Percentiles rank a stretch among this genome's conserved stretches.
phyloP scores from a whole-genome alignment of 2,329 filamentous ascomycete species.

The Parascedosporium putredinis region DNA sequence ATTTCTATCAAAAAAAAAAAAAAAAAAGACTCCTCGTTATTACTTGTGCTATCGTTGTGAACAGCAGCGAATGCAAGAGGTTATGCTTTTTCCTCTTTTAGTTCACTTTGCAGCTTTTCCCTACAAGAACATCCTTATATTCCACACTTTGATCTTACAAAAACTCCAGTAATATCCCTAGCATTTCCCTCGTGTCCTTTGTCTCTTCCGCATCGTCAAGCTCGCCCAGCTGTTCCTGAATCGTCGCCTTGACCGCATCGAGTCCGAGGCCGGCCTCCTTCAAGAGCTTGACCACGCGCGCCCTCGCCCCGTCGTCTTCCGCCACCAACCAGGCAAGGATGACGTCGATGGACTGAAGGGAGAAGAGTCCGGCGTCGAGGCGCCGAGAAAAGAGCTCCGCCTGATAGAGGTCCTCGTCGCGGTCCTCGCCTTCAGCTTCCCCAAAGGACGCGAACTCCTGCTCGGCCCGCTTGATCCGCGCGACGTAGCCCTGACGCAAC shows the following conservation, averaged over 20 bases:
- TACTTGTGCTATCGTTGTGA: too few relatives aligned
- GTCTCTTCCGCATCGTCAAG: slow-evolving; percentile 3
- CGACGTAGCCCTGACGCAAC: slow-evolving; percentile 62
- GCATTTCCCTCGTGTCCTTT: slow-evolving; percentile 41
- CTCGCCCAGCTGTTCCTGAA: slow-evolving; percentile 51
- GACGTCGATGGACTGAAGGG: slow-evolving; percentile 72
- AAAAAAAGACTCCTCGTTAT: too few relatives aligned
- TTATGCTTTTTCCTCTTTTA: slow-evolving; percentile 15
- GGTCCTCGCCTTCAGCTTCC: slow-evolving; percentile 14
- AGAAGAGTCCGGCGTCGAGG: slow-evolving; percentile 77
- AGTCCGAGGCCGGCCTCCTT: slow-evolving; percentile 59
- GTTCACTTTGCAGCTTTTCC: not conserved
- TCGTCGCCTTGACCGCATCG: slow-evolving; percentile 49
- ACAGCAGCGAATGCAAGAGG: slow-evolving; percentile 7
- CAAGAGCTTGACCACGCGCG: slow-evolving; percentile 52
- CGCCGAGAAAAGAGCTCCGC: slow-evolving; percentile 58
- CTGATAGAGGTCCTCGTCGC: slow-evolving; percentile 50
- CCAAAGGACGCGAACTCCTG: slow-evolving; percentile 33
- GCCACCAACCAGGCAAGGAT: slow-evolving; percentile 84
- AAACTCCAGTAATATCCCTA: slow-evolving; percentile 41
- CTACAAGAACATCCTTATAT: too few relatives aligned
- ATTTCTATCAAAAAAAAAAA: too few relatives aligned
- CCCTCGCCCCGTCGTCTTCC: slow-evolving; percentile 69
- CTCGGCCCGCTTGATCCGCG: slow-evolving; percentile 43
- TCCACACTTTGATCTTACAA: slow-evolving; percentile 21